Base-by-base conservation (phyloP, 331 rosid species). In the Arachis monticola region DNA sequence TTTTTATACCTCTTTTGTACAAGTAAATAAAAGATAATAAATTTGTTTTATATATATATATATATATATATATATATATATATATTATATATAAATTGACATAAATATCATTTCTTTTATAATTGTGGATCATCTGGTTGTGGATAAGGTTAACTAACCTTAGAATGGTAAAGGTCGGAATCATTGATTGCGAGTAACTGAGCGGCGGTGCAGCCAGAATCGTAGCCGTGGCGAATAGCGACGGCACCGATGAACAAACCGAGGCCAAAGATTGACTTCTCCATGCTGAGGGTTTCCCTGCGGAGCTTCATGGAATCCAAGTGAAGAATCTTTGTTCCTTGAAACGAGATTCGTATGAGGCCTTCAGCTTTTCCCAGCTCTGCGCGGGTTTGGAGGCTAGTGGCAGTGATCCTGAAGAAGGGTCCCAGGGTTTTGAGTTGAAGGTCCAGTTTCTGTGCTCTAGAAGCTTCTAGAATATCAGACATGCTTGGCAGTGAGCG, bases 351-450 rank as follows among this genome's bases (percentile, higher is more conserved):
- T 82, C 96, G 85, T 35, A 89, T 44, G 40, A 93, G 10, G 0
- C 98, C 96, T 69, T 93, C 96, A 0, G 98, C 98, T 67, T 46
- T 89, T 44, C 98, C 97, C 13, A 93, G 73, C 79, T 93, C 97
- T 1, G 44, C 72, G 10, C 82, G 47, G 0, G 88, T 84, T 60
- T 70, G 87, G 77, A 80, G 42, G 80, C 86, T 91, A 63, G 42
- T 88, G 57, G 95, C 98, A 0, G 90, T 89, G 86, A 93, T 90
- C 85, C 93, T 86, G 90, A 89, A 91, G 67, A 93, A 93, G 69
- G 97, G 98, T 44, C 97, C 98, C 5, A 91, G 6, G 2, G 91
- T 88, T 87, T 84, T 88, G 48, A 93, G 98, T 73, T 80, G 70
- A 60, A 93, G 86, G 80, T 85, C 82, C 3, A 88, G 77, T 4